Percentiles rank a stretch among this genome's conserved stretches.
Conservation (phyloP, 2,329 filamentous ascomycete genomes). For the Aspergillus tamarii region DNA sequence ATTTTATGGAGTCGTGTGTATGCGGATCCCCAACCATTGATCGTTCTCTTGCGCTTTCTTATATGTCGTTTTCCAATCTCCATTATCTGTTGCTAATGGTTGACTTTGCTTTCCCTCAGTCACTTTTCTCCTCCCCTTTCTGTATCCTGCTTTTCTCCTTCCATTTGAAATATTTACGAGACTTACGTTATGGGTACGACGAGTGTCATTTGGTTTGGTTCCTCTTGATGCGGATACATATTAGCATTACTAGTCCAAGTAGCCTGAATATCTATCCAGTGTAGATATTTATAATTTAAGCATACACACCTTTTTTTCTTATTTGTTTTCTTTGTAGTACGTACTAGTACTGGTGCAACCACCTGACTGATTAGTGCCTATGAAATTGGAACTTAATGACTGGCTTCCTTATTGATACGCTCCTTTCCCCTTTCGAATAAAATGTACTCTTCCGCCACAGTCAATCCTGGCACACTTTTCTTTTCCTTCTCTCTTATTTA, state of each 20-base stretch:
- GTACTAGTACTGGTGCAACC: not conserved
- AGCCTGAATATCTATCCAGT: not conserved
- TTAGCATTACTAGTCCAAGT: not conserved
- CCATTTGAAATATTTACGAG: constrained; percentile 22
- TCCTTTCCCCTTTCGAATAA: not conserved
- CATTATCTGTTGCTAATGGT: not conserved
- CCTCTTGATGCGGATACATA: not conserved
- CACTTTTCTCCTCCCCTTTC: not conserved
- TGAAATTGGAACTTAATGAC: not conserved
- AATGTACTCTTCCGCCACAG: not conserved
- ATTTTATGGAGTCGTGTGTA: not conserved
- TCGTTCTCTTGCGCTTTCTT: not conserved
- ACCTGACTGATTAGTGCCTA: not conserved
- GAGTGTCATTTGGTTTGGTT: constrained; percentile 19
- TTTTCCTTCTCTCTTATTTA: not conserved
- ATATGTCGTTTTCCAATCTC: too few species aligned
- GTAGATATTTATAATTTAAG: not conserved
- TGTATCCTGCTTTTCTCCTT: constrained; percentile 10
- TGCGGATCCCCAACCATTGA: not conserved
- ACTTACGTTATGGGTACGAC: constrained; percentile 34
- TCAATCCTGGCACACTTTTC: not conserved
- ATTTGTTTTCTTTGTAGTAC: not conserved
- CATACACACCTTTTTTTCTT: not conserved
- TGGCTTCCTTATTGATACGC: not conserved
- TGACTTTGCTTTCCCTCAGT: not conserved